Evolutionary conservation across 1,284 basidiomycete genomes (phyloP).

Genomic region (Naganishia sp.): DNA sequence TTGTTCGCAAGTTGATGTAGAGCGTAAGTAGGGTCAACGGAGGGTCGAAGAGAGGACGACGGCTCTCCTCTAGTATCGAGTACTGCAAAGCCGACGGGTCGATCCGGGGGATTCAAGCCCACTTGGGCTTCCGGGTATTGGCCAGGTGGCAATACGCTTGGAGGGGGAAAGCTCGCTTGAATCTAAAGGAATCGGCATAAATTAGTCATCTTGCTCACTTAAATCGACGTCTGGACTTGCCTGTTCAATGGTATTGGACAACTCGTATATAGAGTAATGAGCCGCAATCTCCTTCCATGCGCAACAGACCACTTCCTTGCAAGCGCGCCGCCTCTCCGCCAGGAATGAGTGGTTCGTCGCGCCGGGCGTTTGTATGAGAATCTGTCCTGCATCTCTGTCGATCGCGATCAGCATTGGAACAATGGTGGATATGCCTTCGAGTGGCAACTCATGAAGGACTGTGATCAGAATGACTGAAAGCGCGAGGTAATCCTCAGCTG

Average conservation of each 20-base stretch:
- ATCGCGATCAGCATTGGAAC: conserved; percentile 83
- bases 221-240: conserved; percentile 50
- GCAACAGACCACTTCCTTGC: conserved; percentile 66
- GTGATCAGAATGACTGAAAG: conserved; percentile 69
- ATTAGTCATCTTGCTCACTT: background rate
- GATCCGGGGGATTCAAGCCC: conserved; percentile 36
- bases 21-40: conserved; percentile 62
- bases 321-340: conserved; percentile 58
- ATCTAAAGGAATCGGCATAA: conserved; percentile 31
- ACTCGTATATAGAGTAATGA: conserved; percentile 66
- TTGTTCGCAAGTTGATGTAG: conserved; percentile 61
- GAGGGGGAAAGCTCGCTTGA: conserved; percentile 43
- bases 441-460: conserved; percentile 69
- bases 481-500: conserved; percentile 73
- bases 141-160: conserved; percentile 44
- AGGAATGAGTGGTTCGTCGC: conserved; percentile 48
- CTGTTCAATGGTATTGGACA: conserved; percentile 62
- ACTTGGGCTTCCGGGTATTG: conserved; percentile 32
- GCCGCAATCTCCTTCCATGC: conserved; percentile 69
- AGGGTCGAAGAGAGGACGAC: conserved; percentile 38
- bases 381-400: conserved; percentile 60
- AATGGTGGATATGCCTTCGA: conserved; percentile 71
- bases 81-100: conserved; percentile 39
- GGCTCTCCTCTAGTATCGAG: conserved; percentile 3
- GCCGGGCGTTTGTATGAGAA: conserved; percentile 53